These are phyloP conservation scores for Periconia sp. DNA, from an alignment of 2,329 filamentous ascomycete species.

Conservation along the genomic window DNA sequence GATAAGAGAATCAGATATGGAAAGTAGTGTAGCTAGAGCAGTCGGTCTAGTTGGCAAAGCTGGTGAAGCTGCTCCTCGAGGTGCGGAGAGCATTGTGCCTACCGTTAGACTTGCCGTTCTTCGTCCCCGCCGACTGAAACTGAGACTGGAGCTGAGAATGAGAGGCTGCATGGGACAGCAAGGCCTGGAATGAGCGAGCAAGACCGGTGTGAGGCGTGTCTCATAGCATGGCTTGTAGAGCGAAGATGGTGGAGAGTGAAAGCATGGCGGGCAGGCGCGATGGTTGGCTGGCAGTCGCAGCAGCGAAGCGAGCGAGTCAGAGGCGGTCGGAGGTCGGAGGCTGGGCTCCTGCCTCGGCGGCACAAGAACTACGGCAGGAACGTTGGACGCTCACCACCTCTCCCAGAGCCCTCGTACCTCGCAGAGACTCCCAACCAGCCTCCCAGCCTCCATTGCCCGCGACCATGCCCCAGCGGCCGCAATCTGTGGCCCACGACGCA, in stretches of 20 bases:
- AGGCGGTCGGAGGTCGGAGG: conserved; percentile 9
- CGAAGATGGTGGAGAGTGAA: background rate
- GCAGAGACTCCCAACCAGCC: too few species aligned
- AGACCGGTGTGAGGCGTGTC: conserved; percentile 1
- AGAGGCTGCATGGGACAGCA: background rate
- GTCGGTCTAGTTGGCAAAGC: too few species aligned
- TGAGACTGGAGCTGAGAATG: conserved; percentile 1
- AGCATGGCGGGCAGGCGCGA: too few species aligned
- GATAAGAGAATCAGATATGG: background rate
- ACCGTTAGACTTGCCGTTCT: too few species aligned
- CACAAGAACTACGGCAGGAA: conserved; percentile 15
- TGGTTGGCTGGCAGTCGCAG: too few species aligned
- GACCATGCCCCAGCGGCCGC: conserved; percentile 16
- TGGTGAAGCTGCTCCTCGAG: too few species aligned
- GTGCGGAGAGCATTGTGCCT: too few species aligned
- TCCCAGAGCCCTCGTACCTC: too few species aligned
- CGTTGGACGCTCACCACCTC: conserved; percentile 9
- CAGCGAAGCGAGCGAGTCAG: conserved; percentile 6
- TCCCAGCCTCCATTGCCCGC: conserved; percentile 14
- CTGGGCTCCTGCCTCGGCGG: conserved; percentile 3
- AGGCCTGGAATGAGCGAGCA: conserved; percentile 5
- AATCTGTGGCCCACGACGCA: conserved; percentile 9
- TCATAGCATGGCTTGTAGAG: conserved; percentile 1
- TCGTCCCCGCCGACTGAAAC: too few species aligned
- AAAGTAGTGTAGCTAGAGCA: too few species aligned